Evolutionary conservation across 768 basidiomycete genomes (phyloP), one percentile per base, ranked within the genome.

Genomic region (Suillus subaureus): DNA sequence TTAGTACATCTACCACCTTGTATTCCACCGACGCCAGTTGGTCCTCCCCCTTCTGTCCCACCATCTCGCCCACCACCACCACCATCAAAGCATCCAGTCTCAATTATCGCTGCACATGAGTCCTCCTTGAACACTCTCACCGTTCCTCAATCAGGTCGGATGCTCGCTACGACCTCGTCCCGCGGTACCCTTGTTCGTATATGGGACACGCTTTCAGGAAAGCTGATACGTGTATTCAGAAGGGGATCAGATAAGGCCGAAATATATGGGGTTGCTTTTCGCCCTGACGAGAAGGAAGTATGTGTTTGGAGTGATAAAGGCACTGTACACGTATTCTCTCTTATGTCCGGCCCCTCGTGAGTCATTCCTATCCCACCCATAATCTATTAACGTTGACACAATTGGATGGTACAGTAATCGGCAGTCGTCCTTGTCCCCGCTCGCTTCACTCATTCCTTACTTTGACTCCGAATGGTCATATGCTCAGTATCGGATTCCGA

Each of bases 381-480:
- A 31, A 37, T 60, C 42, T 51, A 57, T 67, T 35, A 47, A 35
- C 62, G 62, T 49, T 23, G 42, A 67, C 66, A 55, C 67, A 62
- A 39, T 26, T 49, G 62, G 43, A 43, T 47, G n/a, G 42, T 66
- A 12, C 72, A 94, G 92, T 52, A 94, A 96, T 72, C 92, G 92
- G 45, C 92, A 93, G 66, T 95, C 93, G 8, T 86, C 91, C 7
- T 84, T 96, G 70, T 93, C 91, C 1, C 88, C 90, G 5, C 78
- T 97, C 56, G 86, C 90, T 18, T 89, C 91, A 4, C 95, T 90
- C 72, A 78, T 97, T 12, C 91, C 90, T 16, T 97, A 97, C 75
- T 96, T 97, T 73, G 89, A 89, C 72, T 96, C 94, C n/a, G 91
- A 96, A 75, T 97, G 95, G 96, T 96, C 95, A 0, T 96, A 97